A percentile compares a stretch with the other conserved stretches of the same genome.
Evolutionary conservation across 2,329 filamentous ascomycete genomes (phyloP).

Genomic region (Hymenoscyphus occultus): DNA sequence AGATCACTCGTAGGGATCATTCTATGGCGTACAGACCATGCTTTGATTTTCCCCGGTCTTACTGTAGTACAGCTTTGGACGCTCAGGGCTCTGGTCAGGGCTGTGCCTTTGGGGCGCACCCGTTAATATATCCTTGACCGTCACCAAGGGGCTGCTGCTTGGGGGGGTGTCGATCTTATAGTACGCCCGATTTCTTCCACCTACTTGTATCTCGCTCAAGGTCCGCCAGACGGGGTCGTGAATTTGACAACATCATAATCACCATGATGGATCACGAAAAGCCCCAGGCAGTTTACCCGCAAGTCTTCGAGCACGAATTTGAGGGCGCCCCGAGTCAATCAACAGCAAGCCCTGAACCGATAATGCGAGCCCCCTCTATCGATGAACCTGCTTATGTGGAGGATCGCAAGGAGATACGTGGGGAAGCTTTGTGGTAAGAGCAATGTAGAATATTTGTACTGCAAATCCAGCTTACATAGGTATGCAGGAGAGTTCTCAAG

Average conservation of each 20-base stretch:
- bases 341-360: slow-evolving; percentile 24
- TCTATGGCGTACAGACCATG: neutral
- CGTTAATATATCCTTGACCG: neutral
- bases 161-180: slow-evolving; percentile 7
- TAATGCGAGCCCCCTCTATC: slow-evolving; percentile 23
- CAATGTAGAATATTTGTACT: neutral
- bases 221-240: neutral
- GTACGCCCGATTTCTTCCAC: neutral
- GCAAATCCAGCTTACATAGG: slow-evolving; percentile 14
- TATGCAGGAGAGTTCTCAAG: slow-evolving; percentile 39
- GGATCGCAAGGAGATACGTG: slow-evolving; percentile 29
- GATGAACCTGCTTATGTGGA: slow-evolving; percentile 28
- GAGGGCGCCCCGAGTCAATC: slow-evolving; percentile 21
- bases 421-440: slow-evolving; percentile 32
- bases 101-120: slow-evolving; percentile 5
- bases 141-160: neutral
- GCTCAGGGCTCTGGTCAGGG: neutral
- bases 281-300: slow-evolving; percentile 29
- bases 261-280: slow-evolving; percentile 34
- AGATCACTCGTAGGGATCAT: slow-evolving; percentile 5
- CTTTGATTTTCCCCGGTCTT: slow-evolving; percentile 11
- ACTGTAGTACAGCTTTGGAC: slow-evolving; percentile 1
- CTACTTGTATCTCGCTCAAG: neutral
- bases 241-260: neutral
- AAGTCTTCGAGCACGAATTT: slow-evolving; percentile 27